phyloP scores from a whole-genome alignment of 192 early-diverging fungal genomes.

The Spizellomyces sp. region DNA sequence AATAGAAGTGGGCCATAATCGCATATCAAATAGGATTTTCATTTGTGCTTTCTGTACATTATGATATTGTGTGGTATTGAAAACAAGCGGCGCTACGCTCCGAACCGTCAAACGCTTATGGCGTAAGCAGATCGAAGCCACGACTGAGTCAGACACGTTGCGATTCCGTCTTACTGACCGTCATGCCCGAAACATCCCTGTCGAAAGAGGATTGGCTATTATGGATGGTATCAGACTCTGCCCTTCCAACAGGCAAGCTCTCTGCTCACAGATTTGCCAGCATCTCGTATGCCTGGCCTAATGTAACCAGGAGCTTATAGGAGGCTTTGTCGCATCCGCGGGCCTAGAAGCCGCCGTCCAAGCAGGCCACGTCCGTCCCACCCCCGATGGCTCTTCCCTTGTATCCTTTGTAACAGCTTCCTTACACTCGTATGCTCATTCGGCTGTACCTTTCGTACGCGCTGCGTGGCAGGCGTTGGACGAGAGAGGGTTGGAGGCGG shows the following conservation, averaged over 20 bases:
- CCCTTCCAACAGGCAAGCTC: conserved; percentile 77
- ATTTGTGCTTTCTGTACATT: too few relatives aligned
- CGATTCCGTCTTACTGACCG: too few relatives aligned
- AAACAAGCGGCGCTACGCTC: too few relatives aligned
- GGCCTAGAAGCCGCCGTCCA: conserved; percentile 87
- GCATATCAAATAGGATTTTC: too few relatives aligned
- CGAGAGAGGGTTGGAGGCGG: conserved; percentile 8
- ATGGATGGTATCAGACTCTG: conserved; percentile 86
- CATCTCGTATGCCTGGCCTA: too few relatives aligned
- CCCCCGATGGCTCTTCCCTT: conserved; percentile 27
- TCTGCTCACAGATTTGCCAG: too few relatives aligned
- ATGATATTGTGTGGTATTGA: too few relatives aligned
- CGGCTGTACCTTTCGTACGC: conserved; percentile 71
- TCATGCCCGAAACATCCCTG: too few relatives aligned
- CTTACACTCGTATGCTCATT: conserved; percentile 69
- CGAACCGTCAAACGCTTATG: too few relatives aligned
- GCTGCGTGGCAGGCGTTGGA: conserved; percentile 44
- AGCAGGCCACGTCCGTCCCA: conserved; percentile 56
- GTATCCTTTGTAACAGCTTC: conserved; percentile 58
- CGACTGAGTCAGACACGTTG: too few relatives aligned
- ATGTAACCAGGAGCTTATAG: too few relatives aligned
- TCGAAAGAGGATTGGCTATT: conserved; percentile 64
- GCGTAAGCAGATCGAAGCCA: too few relatives aligned
- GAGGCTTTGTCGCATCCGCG: conserved; percentile 88
- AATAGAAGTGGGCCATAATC: not conserved